phyloP scores from a whole-genome alignment of 2,329 filamentous ascomycete genomes.

The Conoideocrella luteorostrata region DNA sequence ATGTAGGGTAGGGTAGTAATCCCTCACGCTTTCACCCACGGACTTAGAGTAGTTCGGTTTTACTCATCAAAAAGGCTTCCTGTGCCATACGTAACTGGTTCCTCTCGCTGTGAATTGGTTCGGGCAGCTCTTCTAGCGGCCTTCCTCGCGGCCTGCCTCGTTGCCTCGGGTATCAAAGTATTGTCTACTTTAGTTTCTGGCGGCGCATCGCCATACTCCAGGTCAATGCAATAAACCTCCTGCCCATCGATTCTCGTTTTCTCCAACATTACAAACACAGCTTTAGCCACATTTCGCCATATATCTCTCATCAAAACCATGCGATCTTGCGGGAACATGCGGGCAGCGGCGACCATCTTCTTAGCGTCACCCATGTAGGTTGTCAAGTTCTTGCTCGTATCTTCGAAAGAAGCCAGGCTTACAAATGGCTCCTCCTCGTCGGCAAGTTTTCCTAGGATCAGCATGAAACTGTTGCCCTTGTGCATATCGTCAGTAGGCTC shows the following conservation, averaged over 20 bases:
- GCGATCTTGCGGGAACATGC: neutral
- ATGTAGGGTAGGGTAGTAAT: too few species aligned
- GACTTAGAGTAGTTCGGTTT: too few species aligned
- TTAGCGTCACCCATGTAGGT: neutral
- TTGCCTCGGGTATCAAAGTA: neutral
- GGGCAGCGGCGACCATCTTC: neutral
- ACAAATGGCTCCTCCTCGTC: conserved; percentile 4
- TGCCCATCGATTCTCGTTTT: conserved; percentile 2
- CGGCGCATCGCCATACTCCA: neutral
- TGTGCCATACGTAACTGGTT: too few species aligned
- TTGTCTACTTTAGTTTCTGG: neutral
- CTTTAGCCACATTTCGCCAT: neutral
- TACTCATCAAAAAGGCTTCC: too few species aligned
- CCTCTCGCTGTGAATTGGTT: too few species aligned
- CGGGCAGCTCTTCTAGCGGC: too few species aligned
- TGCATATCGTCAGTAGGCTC: neutral
- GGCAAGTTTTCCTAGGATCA: conserved; percentile 2
- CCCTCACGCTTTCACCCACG: too few species aligned
- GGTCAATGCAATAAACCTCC: conserved; percentile 8
- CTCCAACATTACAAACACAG: conserved; percentile 2
- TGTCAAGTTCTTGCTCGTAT: neutral
- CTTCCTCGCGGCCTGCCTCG: neutral
- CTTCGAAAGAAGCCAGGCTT: conserved; percentile 2
- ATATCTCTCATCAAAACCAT: neutral
- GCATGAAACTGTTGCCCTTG: conserved; percentile 1